Percentiles rank a stretch among this genome's conserved stretches.
Conservation (phyloP, 805 yeast genomes). For the Zygosaccharomyces siamensis region DNA sequence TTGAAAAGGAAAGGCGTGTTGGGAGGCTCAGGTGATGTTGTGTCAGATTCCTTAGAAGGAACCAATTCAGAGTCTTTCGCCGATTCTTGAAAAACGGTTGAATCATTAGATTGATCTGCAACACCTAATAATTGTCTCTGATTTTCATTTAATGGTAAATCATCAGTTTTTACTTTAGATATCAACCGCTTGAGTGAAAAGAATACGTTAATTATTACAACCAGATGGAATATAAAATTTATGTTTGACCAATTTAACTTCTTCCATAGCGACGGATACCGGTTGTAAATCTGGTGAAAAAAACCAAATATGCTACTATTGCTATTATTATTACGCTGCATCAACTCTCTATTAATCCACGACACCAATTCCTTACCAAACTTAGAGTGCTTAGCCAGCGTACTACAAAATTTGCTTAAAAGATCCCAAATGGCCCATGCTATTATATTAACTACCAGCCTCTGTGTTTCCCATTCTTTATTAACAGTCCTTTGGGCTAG, state of each 20-base stretch:
- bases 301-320: neutral
- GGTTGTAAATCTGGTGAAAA: neutral
- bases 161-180: slow-evolving; percentile 32
- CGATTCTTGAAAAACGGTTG: neutral
- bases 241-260: slow-evolving; percentile 18
- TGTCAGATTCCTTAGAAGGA: neutral
- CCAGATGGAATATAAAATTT: slow-evolving; percentile 25
- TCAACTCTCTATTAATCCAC: neutral
- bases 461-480: slow-evolving; percentile 39
- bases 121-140: slow-evolving; percentile 38
- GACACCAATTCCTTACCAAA: slow-evolving; percentile 5
- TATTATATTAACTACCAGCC: slow-evolving; percentile 34
- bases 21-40: slow-evolving; percentile 9
- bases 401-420: slow-evolving; percentile 17
- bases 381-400: slow-evolving; percentile 13
- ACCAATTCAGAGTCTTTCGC: neutral
- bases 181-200: slow-evolving; percentile 32
- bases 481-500: slow-evolving; percentile 37
- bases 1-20: slow-evolving; percentile 29
- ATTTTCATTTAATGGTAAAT: slow-evolving; percentile 29
- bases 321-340: neutral
- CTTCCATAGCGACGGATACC: slow-evolving; percentile 13
- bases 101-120: slow-evolving; percentile 1
- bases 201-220: slow-evolving; percentile 31
- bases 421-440: slow-evolving; percentile 32